phyloP scores from a whole-genome alignment of 176 grass and related monocot genomes.

The Lolium perenne region DNA sequence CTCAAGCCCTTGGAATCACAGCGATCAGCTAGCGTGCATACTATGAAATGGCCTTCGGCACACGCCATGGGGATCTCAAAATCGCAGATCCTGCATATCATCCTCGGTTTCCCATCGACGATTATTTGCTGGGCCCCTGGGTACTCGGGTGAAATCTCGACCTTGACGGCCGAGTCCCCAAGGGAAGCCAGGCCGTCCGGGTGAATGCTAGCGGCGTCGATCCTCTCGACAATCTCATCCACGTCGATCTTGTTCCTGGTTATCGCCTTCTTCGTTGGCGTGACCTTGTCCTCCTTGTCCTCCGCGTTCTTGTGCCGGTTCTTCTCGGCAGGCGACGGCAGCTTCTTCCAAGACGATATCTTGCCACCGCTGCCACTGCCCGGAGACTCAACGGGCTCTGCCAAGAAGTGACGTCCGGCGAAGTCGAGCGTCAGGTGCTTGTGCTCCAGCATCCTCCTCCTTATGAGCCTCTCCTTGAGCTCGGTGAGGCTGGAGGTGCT shows the following conservation, averaged over 20 bases:
- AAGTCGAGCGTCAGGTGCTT: constrained; percentile 77
- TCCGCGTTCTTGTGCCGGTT: constrained; percentile 43
- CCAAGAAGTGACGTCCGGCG: constrained; percentile 34
- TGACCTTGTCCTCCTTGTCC: constrained; percentile 34
- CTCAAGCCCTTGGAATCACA: constrained; percentile 89
- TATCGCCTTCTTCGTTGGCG: constrained; percentile 52
- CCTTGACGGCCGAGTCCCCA: constrained; percentile 8
- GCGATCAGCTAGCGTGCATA: constrained; percentile 84
- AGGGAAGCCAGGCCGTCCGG: constrained; percentile 51
- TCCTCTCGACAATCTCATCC: constrained; percentile 67
- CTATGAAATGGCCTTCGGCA: constrained; percentile 75
- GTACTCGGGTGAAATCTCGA: constrained; percentile 37
- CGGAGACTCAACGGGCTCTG: constrained; percentile 42
- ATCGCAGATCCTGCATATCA: constrained; percentile 98
- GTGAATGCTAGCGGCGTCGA: constrained; percentile 51
- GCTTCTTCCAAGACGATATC: constrained; percentile 97
- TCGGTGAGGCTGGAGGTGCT: constrained; percentile 71
- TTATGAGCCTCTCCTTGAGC: constrained; percentile 81
- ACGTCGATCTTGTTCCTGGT: constrained; percentile 55
- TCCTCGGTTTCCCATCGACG: constrained; percentile 59
- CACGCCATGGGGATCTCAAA: constrained; percentile 85
- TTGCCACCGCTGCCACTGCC: constrained; percentile 48
- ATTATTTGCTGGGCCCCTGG: constrained; percentile 62
- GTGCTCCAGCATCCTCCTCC: constrained; percentile 69
- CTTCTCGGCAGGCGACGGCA: constrained; percentile 88